Conservation (phyloP, 208 protist genomes). For the Leishmania arabica region DNA sequence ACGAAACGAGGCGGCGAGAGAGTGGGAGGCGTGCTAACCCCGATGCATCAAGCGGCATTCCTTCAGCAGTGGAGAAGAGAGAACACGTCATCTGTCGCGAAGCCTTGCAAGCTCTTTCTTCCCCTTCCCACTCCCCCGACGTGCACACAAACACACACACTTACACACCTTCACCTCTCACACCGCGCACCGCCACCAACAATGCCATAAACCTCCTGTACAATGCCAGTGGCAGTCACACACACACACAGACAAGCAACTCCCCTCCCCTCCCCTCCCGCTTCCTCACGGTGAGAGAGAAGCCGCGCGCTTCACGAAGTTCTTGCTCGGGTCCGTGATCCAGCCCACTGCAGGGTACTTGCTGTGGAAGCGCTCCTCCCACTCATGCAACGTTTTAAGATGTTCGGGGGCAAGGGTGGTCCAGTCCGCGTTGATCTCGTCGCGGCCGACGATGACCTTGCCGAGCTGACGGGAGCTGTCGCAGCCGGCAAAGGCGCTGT, state of each 20-base stretch:
- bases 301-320: constrained; percentile 57
- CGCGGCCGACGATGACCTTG: constrained; percentile 77
- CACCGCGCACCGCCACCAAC: not conserved
- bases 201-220: not conserved
- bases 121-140: not conserved
- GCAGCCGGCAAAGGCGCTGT: constrained; percentile 87
- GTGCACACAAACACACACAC: not conserved
- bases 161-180: not conserved
- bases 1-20: not conserved
- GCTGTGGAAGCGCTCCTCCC: constrained; percentile 79
- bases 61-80: not conserved
- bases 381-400: constrained; percentile 78
- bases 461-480: constrained; percentile 87
- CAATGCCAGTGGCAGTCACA: not conserved
- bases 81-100: not conserved
- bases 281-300: constrained; percentile 44
- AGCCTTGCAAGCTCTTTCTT: not conserved
- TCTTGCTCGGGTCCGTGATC: constrained; percentile 57
- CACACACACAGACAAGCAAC: not conserved
- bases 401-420: constrained; percentile 66
- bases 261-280: too few relatives aligned
- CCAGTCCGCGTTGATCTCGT: constrained; percentile 88
- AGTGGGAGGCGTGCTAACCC: not conserved
- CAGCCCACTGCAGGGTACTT: constrained; percentile 87
- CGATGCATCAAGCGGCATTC: not conserved